Percentiles rank a stretch among this genome's conserved stretches.
Conservation (phyloP, 2,329 filamentous ascomycete species). For the Scedosporium boydii region DNA sequence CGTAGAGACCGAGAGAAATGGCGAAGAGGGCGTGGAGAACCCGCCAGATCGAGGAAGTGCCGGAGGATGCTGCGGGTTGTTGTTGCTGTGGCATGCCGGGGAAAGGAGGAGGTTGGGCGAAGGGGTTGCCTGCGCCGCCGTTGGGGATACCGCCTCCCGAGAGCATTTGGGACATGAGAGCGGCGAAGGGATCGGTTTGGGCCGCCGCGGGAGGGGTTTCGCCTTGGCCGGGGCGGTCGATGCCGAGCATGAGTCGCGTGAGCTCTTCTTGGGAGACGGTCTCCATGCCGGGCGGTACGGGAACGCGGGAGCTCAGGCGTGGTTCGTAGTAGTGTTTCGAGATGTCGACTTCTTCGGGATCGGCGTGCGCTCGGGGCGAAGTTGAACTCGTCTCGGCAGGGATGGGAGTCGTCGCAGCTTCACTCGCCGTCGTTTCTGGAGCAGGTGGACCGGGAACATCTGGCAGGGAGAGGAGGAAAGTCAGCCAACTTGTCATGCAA, state of each 20-base stretch:
- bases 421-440: slow-evolving; percentile 15
- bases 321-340: slow-evolving; percentile 63
- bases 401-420: slow-evolving; percentile 19
- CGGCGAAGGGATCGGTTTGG: slow-evolving; percentile 34
- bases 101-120: slow-evolving; percentile 26
- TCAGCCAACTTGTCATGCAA: too few relatives aligned
- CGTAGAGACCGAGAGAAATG: slow-evolving; percentile 59
- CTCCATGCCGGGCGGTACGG: slow-evolving; percentile 22
- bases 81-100: slow-evolving; percentile 24
- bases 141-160: slow-evolving; percentile 29
- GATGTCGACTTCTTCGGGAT: slow-evolving; percentile 71
- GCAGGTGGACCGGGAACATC: not conserved
- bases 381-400: slow-evolving; percentile 16
- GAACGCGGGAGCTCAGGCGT: slow-evolving; percentile 10
- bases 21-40: slow-evolving; percentile 66
- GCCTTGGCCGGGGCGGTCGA: slow-evolving; percentile 29
- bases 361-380: slow-evolving; percentile 29
- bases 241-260: slow-evolving; percentile 54
- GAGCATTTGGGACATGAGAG: slow-evolving; percentile 69
- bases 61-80: slow-evolving; percentile 22
- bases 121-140: slow-evolving; percentile 13
- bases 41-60: slow-evolving; percentile 51
- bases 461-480: not conserved
- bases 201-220: slow-evolving; percentile 5
- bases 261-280: slow-evolving; percentile 48